Evolutionary conservation across 164 flowering plant species (phyloP), one percentile per base, ranked within the genome.

Genomic region (Sedum album): DNA sequence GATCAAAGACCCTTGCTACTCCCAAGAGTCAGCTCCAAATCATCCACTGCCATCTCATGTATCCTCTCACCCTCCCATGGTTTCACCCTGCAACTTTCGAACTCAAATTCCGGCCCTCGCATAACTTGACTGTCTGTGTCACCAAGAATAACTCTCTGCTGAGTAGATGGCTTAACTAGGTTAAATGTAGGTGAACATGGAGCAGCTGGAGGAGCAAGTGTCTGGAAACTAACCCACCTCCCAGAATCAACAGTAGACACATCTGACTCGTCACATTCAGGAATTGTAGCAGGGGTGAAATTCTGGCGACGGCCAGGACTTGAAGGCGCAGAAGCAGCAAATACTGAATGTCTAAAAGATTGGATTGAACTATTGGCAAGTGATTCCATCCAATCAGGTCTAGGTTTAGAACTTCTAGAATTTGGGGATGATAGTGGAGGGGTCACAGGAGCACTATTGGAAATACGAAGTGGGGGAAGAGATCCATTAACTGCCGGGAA

Each of bases 11-110:
- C 62, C 80, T 88, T 92, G 31, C 83, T 79, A 68, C 76, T 82
- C 5, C 96, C 98, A 30, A 93, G 92, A 0, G 96, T 93, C 72
- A 93, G 93, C 81, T 93, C 98, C 66, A 93, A 71, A 79, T 90
- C 96, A 41, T 93, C 98, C 20, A 83, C 79, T 0, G 82, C 95
- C 2, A 90, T 72, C 48, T 92, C 98, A 73, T 87, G 95, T 60
- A 90, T 90, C 71, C 83, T 84, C 83, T 93, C 98, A 15, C 98
- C 98, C 67, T 93, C 98, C 98, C 98, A 93, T 0, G 98, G 76
- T 72, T 78, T 93, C 70, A 93, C 92, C 44, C 72, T 76, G 6
- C 83, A 78, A 73, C 77, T 83, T 83, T 81, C 96, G 66, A 92
- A 93, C 75, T 83, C 91, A 70, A 90, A 90, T 73, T 88, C 96